A percentile compares a stretch with the other conserved stretches of the same genome.
Evolutionary conservation across 768 basidiomycete genomes (phyloP).

Genomic region (Lentinula lateritia): DNA sequence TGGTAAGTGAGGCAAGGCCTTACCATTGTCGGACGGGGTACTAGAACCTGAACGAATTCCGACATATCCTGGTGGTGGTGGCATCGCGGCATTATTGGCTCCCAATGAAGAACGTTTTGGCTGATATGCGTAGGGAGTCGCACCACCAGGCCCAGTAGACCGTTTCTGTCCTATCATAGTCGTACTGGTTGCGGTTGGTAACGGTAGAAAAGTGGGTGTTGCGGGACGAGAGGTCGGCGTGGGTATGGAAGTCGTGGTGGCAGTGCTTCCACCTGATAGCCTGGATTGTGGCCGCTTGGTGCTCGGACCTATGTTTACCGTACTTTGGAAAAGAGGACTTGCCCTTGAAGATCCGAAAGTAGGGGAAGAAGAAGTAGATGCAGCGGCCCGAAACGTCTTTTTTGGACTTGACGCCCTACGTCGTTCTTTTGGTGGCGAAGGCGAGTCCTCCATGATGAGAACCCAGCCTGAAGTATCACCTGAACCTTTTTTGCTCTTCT

Average conservation of each 20-base stretch:
- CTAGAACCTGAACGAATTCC: conserved; percentile 5
- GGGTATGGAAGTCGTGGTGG: conserved; percentile 56
- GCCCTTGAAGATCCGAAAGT: conserved; percentile 31
- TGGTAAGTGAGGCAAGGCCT: conserved; percentile 38
- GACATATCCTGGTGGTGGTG: conserved; percentile 17
- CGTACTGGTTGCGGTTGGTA: conserved; percentile 47
- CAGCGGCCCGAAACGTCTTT: conserved; percentile 43
- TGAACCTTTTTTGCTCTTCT: conserved; percentile 34
- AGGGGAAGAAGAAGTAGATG: conserved; percentile 42
- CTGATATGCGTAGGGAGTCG: conserved; percentile 32
- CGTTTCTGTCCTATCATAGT: conserved; percentile 48
- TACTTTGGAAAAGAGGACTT: conserved; percentile 37
- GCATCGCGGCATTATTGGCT: conserved; percentile 29
- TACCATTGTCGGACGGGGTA: conserved; percentile 14
- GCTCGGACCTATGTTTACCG: conserved; percentile 30
- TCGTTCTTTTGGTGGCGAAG: conserved; percentile 59
- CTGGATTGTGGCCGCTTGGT: conserved; percentile 67
- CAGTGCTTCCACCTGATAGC: conserved; percentile 58
- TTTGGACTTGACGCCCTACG: conserved; percentile 63
- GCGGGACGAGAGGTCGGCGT: conserved; percentile 66
- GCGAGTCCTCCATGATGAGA: conserved; percentile 84
- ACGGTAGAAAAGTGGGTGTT: conserved; percentile 74
- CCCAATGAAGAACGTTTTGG: conserved; percentile 63
- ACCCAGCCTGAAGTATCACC: conserved; percentile 78
- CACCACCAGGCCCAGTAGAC: conserved; percentile 45